These are phyloP conservation scores for Musa acuminata DNA, from an alignment of 176 grass and related monocot genomes.

Conservation along the genomic window DNA sequence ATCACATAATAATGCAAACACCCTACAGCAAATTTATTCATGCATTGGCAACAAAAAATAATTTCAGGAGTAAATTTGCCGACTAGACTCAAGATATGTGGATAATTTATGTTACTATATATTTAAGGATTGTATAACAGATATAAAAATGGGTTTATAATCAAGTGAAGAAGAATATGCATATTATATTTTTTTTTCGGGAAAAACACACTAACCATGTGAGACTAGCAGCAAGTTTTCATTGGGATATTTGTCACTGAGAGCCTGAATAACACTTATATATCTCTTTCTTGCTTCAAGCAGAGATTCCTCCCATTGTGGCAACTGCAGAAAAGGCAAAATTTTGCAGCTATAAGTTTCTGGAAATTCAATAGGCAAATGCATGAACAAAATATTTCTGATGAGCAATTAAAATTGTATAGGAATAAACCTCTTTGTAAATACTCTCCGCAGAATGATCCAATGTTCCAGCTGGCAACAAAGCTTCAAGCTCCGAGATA, in stretches of 20 bases:
- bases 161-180: no score
- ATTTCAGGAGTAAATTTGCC: no score
- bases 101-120: no score
- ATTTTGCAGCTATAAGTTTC: not conserved
- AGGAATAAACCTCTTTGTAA: constrained; percentile 37
- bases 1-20: no score
- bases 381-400: not conserved
- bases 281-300: constrained; percentile 63
- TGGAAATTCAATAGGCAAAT: not conserved
- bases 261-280: constrained; percentile 46
- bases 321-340: constrained; percentile 34
- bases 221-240: constrained; percentile 78
- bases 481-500: constrained; percentile 39
- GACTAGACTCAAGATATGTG: no score
- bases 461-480: constrained; percentile 41
- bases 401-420: not conserved
- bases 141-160: no score
- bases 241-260: constrained; percentile 60
- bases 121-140: no score
- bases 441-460: constrained; percentile 48
- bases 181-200: not conserved
- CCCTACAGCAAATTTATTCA: no score
- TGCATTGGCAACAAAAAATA: no score
- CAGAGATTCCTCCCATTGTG: constrained; percentile 56
- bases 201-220: constrained; percentile 37